Percentiles rank a stretch among this genome's conserved stretches.
These are phyloP conservation scores for Gossypium trilobum DNA, from an alignment of 441 rosid species.

Conservation along the genomic window DNA sequence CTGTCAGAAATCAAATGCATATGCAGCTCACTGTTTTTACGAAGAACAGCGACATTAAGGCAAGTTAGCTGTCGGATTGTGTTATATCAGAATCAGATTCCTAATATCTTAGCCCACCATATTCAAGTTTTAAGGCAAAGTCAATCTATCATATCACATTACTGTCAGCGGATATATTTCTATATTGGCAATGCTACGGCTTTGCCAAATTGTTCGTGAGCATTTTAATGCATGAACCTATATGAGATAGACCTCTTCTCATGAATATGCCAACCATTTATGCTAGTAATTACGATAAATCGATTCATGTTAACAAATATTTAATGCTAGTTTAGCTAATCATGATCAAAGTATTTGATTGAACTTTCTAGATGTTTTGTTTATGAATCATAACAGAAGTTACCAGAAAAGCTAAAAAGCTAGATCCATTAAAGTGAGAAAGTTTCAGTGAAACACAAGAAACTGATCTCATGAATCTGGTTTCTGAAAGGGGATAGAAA, in stretches of 20 bases:
- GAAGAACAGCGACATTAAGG: background rate
- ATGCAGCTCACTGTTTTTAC: background rate
- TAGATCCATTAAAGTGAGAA: background rate
- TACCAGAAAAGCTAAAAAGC: background rate
- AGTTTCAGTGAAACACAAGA: background rate
- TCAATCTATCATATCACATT: background rate
- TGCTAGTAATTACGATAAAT: background rate
- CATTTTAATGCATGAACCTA: background rate
- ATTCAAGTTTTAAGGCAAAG: background rate
- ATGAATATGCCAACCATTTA: background rate
- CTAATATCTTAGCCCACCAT: background rate
- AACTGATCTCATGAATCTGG: background rate
- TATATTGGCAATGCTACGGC: background rate
- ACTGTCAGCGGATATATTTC: background rate
- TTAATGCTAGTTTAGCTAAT: background rate
- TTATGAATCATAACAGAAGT: background rate
- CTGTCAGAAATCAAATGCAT: constrained; percentile 1
- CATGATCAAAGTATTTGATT: background rate
- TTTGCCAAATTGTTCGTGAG: background rate
- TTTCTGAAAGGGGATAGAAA: background rate
- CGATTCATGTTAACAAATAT: background rate
- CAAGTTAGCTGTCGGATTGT: background rate
- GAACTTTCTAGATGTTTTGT: background rate
- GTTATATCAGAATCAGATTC: constrained; percentile 1
- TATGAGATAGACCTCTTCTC: background rate